A percentile compares a stretch with the other conserved stretches of the same genome.
These are phyloP conservation scores for Cenchrus purpureus DNA, from an alignment of 176 grass and related monocot genomes.

Conservation along the genomic window DNA sequence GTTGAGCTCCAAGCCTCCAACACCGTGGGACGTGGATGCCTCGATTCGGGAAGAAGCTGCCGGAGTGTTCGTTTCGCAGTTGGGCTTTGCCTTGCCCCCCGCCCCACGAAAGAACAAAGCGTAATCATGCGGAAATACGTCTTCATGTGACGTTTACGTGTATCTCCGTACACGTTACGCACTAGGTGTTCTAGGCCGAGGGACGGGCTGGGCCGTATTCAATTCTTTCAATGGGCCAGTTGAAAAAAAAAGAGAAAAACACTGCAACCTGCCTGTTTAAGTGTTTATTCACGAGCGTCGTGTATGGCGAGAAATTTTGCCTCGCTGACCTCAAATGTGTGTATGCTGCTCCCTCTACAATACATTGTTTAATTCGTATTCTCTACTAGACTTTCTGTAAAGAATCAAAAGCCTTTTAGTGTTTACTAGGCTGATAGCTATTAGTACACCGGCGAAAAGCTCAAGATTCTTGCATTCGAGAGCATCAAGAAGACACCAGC, in stretches of 20 bases:
- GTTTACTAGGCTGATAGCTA: neutral
- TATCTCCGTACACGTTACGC: rapidly evolving
- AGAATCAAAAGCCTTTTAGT: constrained; percentile 15
- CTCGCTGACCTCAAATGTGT: neutral
- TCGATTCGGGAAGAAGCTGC: neutral
- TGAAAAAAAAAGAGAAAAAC: neutral
- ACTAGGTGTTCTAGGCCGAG: neutral
- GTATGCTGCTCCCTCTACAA: constrained; percentile 5
- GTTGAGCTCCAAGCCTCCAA: constrained; percentile 5
- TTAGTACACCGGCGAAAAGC: neutral
- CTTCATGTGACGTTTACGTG: neutral
- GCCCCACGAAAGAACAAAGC: constrained; percentile 54
- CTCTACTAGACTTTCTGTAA: neutral
- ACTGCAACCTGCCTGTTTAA: neutral
- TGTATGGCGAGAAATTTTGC: constrained; percentile 1
- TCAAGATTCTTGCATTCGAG: neutral
- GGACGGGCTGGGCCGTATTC: neutral
- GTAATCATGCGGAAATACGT: neutral
- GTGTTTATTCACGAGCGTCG: constrained; percentile 9
- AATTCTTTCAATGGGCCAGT: neutral
- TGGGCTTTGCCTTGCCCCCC: constrained; percentile 21
- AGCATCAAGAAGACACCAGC: constrained; percentile 40
- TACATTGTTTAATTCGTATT: neutral
- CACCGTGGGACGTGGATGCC: neutral
- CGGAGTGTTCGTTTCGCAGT: constrained; percentile 22